A percentile compares a stretch with the other conserved stretches of the same genome.
phyloP scores from a whole-genome alignment of 2,329 filamentous ascomycete species.

The Fragosphaeria purpurea region DNA sequence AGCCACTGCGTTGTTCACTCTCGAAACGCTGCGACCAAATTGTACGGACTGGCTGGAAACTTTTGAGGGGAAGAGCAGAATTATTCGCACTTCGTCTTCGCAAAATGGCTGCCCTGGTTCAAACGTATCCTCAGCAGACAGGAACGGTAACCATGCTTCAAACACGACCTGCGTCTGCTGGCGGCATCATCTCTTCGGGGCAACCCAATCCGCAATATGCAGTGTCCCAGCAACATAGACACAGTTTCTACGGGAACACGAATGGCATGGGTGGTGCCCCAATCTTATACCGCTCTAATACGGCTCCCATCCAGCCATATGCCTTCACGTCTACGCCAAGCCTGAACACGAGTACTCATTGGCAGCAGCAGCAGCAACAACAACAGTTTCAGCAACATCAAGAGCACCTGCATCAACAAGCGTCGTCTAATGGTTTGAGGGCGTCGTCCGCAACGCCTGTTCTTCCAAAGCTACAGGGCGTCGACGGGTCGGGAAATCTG shows the following conservation, averaged over 20 bases:
- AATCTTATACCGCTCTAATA: slow-evolving; percentile 43
- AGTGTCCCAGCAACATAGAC: slow-evolving; percentile 34
- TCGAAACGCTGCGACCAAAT: too few relatives aligned
- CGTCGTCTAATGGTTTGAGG: slow-evolving; percentile 14
- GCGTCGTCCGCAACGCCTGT: slow-evolving; percentile 37
- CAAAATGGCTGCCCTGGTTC: slow-evolving; percentile 77
- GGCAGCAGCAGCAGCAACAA: slow-evolving; percentile 4
- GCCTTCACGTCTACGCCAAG: slow-evolving; percentile 64
- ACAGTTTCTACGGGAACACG: slow-evolving; percentile 40
- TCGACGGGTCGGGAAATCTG: slow-evolving; percentile 17
- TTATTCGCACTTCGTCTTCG: background rate
- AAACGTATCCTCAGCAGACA: slow-evolving; percentile 68
- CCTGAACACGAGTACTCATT: slow-evolving; percentile 35
- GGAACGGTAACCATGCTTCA: slow-evolving; percentile 67
- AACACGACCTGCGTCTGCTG: slow-evolving; percentile 56
- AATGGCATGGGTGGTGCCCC: slow-evolving; percentile 29
- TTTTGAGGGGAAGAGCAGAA: too few relatives aligned
- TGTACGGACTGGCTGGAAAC: too few relatives aligned
- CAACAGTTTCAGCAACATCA: background rate
- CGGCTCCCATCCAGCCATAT: slow-evolving; percentile 61
- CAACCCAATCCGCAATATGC: slow-evolving; percentile 42
- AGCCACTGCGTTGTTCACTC: too few relatives aligned
- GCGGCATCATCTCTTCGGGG: slow-evolving; percentile 46
- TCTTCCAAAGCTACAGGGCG: slow-evolving; percentile 29
- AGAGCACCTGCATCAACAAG: background rate